phyloP scores from a whole-genome alignment of 2,329 filamentous ascomycete genomes.

The Pseudocercospora fuligena region DNA sequence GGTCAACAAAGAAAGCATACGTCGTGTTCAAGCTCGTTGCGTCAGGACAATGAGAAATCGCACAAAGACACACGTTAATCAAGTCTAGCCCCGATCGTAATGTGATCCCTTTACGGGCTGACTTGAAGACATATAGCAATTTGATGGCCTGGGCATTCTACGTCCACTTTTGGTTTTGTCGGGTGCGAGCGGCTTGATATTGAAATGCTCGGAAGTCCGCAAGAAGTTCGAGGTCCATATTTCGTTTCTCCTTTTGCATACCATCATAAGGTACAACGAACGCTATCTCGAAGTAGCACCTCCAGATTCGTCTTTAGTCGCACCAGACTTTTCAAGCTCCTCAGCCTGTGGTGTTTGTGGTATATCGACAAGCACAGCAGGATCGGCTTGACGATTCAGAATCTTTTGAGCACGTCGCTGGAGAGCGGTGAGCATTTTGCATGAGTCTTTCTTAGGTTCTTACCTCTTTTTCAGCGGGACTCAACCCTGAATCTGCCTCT shows the following conservation, averaged over 20 bases:
- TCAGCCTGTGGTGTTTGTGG: constrained; percentile 50
- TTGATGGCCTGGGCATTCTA: neutral
- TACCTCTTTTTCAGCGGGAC: constrained; percentile 35
- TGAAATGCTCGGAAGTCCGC: neutral
- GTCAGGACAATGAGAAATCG: constrained; percentile 5
- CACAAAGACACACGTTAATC: neutral
- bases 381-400: constrained; percentile 45
- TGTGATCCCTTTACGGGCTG: neutral
- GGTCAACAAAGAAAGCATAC: constrained; percentile 15
- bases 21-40: neutral
- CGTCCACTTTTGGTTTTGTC: neutral
- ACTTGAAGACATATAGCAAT: neutral
- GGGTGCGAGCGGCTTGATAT: neutral
- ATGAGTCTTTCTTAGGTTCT: neutral
- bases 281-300: neutral
- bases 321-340: constrained; percentile 45
- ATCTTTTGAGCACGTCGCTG: constrained; percentile 42
- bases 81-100: neutral
- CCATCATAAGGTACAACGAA: neutral
- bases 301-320: constrained; percentile 5
- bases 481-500: constrained; percentile 20
- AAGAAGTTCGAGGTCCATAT: neutral
- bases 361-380: constrained; percentile 52
- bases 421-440: neutral
- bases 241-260: neutral